Conservation (phyloP, 768 basidiomycete genomes). For the Kwoniella newhampshirensis region DNA sequence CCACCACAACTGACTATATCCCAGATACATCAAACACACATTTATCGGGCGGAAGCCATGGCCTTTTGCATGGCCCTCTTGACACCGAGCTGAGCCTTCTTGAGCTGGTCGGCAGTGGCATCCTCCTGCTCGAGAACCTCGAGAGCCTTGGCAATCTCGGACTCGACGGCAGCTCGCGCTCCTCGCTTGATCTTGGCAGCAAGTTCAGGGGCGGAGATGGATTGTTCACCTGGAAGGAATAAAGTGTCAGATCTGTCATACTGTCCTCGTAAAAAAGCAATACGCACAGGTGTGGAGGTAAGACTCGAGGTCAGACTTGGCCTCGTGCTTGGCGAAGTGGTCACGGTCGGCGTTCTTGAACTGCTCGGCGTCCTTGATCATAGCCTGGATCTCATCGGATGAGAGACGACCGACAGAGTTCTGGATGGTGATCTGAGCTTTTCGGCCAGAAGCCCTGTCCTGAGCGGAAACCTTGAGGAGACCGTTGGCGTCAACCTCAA, state of each 20-base stretch:
- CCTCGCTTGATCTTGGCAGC: constrained; percentile 99
- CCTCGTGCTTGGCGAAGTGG: constrained; percentile 96
- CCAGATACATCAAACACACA: constrained; percentile 1
- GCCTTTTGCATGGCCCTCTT: constrained; percentile 98
- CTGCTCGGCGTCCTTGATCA: constrained; percentile 99
- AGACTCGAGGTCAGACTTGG: constrained; percentile 95
- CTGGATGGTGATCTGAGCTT: constrained; percentile 92
- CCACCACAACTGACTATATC: constrained; percentile 7
- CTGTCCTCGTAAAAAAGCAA: no score
- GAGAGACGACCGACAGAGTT: constrained; percentile 99
- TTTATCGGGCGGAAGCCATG: constrained; percentile 53
- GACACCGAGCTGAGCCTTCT: constrained; percentile 90
- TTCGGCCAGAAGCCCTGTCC: constrained; percentile 98
- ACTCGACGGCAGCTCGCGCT: constrained; percentile 89
- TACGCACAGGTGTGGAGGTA: constrained; percentile 96
- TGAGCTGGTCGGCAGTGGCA: constrained; percentile 86
- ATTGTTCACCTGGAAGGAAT: no score
- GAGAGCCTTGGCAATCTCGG: constrained; percentile 94
- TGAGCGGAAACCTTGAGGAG: constrained; percentile 97
- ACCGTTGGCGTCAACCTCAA: constrained; percentile 99
- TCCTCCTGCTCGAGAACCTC: constrained; percentile 99
- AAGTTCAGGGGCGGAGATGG: constrained; percentile 90
- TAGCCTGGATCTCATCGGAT: constrained; percentile 96
- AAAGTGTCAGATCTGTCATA: no score
- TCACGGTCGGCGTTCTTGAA: constrained; percentile 66